Conservation (phyloP, 768 basidiomycete species). For the Hericium erinaceus region DNA sequence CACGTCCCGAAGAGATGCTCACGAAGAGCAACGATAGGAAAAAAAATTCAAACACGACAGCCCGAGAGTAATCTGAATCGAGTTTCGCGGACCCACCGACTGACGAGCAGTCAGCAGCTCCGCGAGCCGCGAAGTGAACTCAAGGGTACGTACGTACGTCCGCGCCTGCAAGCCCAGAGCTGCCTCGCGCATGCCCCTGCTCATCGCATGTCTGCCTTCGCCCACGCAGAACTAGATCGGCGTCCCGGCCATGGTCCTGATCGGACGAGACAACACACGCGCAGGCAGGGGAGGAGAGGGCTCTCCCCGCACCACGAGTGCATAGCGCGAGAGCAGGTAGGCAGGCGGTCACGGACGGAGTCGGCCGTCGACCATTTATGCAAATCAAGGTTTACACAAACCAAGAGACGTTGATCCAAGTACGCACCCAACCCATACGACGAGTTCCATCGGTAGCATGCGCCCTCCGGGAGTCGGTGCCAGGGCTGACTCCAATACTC, state of each 20-base stretch:
- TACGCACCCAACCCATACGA: background rate
- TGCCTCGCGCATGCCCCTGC: background rate
- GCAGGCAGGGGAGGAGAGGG: background rate
- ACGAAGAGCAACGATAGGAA: background rate
- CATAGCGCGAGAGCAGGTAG: background rate
- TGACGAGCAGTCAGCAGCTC: background rate
- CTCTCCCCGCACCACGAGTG: background rate
- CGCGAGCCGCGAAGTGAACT: background rate
- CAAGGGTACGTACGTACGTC: background rate
- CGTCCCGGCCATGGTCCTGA: no score
- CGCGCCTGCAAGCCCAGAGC: background rate
- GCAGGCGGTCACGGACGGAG: background rate
- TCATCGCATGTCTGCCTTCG: background rate
- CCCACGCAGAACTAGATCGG: background rate
- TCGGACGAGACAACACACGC: background rate
- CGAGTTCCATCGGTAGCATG: background rate
- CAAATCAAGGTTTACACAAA: background rate
- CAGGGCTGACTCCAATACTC: background rate
- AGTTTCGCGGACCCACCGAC: background rate
- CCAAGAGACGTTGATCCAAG: no score
- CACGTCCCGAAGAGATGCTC: background rate
- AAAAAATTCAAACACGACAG: background rate
- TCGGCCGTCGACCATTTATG: background rate
- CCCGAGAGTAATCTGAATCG: conserved; percentile 1
- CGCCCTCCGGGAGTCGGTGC: background rate